Evolutionary conservation across 768 basidiomycete genomes (phyloP), one percentile per base, ranked within the genome.

Genomic region (Mycena chlorophos): DNA sequence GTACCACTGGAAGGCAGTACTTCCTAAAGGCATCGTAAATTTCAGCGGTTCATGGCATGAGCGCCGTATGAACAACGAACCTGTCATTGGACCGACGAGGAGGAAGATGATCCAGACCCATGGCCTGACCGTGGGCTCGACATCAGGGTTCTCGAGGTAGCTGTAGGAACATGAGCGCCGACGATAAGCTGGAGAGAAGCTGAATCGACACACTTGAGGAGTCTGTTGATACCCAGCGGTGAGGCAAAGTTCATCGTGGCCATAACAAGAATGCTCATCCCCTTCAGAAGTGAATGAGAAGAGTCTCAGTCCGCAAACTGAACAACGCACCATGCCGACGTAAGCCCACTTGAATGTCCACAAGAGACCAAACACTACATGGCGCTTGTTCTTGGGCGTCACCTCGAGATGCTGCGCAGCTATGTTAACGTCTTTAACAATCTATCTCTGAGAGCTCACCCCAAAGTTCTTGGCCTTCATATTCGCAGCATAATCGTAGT

Each of bases 91-190:
- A 10, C 82, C 83, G 10, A 79, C 38, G 55, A 84, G 78, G 6
- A 85, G 68, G 66, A 72, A 73, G 0, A 72, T 28, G 16, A 89
- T 79, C 87, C 88, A 90, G 22, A 89, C 79, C 82, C 87, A 88
- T 1, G 89, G 88, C 39, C 78, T 78, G 30, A 86, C 68, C 3
- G 68, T 60, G 0, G 84, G 77, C 23, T 69, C 75, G 51, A 77
- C 65, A 1, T 83, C 84, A 14, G 71, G 69, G 1, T 67, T 75
- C 68, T 88, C 86, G 20, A 90, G 69, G 62, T 87, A 86, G 30
- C 80, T 85, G 49, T 25, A 26, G 17, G 25, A 20, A 25, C 27
- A 14, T 28, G 40, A 27, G 26, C 43, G 19, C 34, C 26, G 20
- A 14, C 5, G 38, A 13, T 19, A 23, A 22, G 20, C 42, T 12